phyloP scores from a whole-genome alignment of 2,329 filamentous ascomycete genomes.

The Penicillium sp. region DNA sequence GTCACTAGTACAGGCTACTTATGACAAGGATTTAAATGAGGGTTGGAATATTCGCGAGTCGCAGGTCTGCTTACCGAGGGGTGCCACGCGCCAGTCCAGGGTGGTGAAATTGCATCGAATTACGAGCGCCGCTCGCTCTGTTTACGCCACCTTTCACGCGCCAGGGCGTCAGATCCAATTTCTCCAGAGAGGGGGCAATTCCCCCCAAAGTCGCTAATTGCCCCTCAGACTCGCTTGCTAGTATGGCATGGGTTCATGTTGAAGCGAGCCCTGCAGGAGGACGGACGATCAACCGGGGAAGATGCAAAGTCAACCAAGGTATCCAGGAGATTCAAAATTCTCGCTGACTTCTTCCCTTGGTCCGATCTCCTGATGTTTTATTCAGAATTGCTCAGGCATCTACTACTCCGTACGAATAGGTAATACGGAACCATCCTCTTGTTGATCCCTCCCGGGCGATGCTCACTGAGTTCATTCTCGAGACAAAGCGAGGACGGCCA shows the following conservation, averaged over 20 bases:
- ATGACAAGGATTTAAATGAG: conserved; percentile 1
- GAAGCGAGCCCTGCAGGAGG: conserved; percentile 13
- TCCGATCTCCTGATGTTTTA: background rate
- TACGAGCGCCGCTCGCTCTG: conserved; percentile 8
- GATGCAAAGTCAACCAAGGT: background rate
- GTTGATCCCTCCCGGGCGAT: background rate
- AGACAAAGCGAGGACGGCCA: background rate
- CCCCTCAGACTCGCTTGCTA: background rate
- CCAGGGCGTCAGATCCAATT: background rate
- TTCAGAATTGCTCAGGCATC: background rate
- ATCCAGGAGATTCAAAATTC: too few species aligned
- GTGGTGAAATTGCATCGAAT: conserved; percentile 9
- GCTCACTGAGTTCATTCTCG: background rate
- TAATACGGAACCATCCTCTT: background rate
- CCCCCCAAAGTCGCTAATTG: background rate
- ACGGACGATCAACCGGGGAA: conserved; percentile 15
- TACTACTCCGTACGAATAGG: background rate
- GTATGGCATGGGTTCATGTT: background rate
- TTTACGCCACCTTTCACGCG: conserved; percentile 12
- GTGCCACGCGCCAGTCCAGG: conserved; percentile 17
- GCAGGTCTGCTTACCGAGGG: conserved; percentile 5
- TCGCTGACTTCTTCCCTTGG: background rate
- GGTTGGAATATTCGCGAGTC: background rate
- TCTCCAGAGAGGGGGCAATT: conserved; percentile 12
- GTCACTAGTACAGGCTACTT: conserved; percentile 8